Base-by-base conservation (phyloP, 31 red algal genomes). In the Odonthalia washingtoniensis region DNA sequence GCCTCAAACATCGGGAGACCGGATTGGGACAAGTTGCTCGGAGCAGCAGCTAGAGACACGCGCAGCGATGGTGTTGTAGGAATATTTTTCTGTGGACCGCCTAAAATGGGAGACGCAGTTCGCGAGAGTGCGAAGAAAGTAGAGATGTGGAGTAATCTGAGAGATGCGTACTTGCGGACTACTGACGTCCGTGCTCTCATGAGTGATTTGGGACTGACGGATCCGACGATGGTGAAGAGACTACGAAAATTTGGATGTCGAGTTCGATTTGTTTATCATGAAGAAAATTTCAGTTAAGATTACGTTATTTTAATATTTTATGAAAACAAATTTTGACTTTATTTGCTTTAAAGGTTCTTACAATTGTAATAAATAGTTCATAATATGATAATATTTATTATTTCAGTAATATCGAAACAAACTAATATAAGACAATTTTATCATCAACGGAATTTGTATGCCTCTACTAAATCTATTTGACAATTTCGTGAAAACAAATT, bases 61-160 rank as follows among this genome's bases (percentile, higher is more conserved):
- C 46, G 60, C 5, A 80, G 72, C 39, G 70, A 72, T n/a, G 75
- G 65, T 34, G 67, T 77, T 5, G 73, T 96, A 21, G 94, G 94
- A 1, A 80, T 96, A 38, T 92, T 96, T 74, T 96, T 96, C 81
- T 96, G 94, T 66, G 94, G 94, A 5, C 86, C 94, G 33, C 89
- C 87, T 27, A 78, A 73, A 68, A 93, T 96, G 86, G 87, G 87
- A n/a, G 81, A 78, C 37, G 87, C 81, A 17, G 84, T 96, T 30
- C 80, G 85, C 27, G 72, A 72, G 67, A 83, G 78, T 26, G 62
- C 85, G 32, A 40, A 75, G 5, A 79, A 69, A 32, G 82, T 70
- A 0, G 82, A 92, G 46, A 77, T 81, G 18, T 63, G 52, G 36
- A 86, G 82, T 24, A 76, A 84, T 77, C 52, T 92, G 75, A 73